phyloP scores from a whole-genome alignment of 257 asterid species.

The Nicotiana tabacum region DNA sequence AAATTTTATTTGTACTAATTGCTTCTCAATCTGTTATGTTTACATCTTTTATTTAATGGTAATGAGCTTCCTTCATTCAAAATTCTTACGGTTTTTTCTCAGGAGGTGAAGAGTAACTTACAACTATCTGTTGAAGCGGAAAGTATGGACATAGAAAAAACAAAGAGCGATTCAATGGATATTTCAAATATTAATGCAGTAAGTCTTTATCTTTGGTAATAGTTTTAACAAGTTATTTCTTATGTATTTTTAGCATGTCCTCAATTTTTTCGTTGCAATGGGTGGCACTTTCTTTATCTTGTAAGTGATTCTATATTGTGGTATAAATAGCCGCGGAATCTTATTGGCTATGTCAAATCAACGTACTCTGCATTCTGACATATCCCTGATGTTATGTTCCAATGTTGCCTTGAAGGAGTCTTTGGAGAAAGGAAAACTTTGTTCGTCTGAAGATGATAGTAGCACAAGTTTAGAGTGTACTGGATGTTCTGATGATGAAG shows the following conservation, averaged over 20 bases:
- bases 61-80: background rate
- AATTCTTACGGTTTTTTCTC: slow-evolving; percentile 2
- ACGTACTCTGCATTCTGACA: background rate
- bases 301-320: background rate
- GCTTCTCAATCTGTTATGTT: background rate
- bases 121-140: slow-evolving; percentile 37
- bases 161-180: slow-evolving; percentile 24
- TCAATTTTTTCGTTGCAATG: background rate
- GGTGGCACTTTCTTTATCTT: background rate
- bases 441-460: slow-evolving; percentile 28
- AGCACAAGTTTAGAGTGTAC: slow-evolving; percentile 21
- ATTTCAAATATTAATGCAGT: slow-evolving; percentile 31
- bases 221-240: slow-evolving; percentile 5
- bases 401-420: slow-evolving; percentile 29
- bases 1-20: background rate
- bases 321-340: background rate
- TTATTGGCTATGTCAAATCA: background rate
- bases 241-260: background rate
- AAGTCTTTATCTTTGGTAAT: slow-evolving; percentile 17
- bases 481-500: slow-evolving; percentile 31
- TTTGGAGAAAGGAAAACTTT: slow-evolving; percentile 33
- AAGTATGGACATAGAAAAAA: slow-evolving; percentile 28
- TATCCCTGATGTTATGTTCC: slow-evolving; percentile 7
- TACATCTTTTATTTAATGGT: background rate
- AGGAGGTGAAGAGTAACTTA: slow-evolving; percentile 33